Percentiles rank a stretch among this genome's conserved stretches.
Conservation (phyloP, 495 filamentous ascomycete genomes). For the Penicillium goetzii region DNA sequence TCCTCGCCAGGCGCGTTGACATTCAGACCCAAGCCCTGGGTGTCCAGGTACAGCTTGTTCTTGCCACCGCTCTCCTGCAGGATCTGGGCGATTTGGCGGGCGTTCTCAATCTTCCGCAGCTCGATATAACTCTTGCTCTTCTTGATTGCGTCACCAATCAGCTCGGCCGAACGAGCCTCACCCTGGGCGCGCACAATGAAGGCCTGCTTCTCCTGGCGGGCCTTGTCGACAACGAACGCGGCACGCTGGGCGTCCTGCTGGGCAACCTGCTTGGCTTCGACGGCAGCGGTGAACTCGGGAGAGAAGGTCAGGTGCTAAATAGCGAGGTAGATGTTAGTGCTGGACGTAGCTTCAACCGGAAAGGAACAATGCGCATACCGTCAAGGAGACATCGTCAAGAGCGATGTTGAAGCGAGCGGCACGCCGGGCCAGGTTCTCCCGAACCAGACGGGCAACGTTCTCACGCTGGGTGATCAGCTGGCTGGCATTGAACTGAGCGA, state of each 20-base stretch:
- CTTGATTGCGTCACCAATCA: slow-evolving; percentile 99
- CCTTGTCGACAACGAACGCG: slow-evolving; percentile 98
- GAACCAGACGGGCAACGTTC: slow-evolving; percentile 86
- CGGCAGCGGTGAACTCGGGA: slow-evolving; percentile 97
- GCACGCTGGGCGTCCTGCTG: slow-evolving; percentile 98
- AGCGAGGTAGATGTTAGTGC: slow-evolving; percentile 24
- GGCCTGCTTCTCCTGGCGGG: slow-evolving; percentile 98
- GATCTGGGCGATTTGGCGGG: slow-evolving; percentile 79
- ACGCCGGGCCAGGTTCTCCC: slow-evolving; percentile 87
- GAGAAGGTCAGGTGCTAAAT: slow-evolving; percentile 95
- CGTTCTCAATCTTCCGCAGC: slow-evolving; percentile 96
- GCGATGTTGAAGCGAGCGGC: slow-evolving; percentile 97
- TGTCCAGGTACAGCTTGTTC: slow-evolving; percentile 94
- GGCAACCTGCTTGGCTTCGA: slow-evolving; percentile 98
- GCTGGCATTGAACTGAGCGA: slow-evolving; percentile 98
- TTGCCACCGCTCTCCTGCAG: slow-evolving; percentile 82
- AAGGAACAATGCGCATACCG: slow-evolving; percentile 58
- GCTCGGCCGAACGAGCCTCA: slow-evolving; percentile 96
- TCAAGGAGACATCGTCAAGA: slow-evolving; percentile 95
- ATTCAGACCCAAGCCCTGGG: slow-evolving; percentile 87
- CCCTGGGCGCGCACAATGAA: slow-evolving; percentile 98
- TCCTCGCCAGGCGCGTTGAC: slow-evolving; percentile 61
- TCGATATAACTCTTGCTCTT: slow-evolving; percentile 97
- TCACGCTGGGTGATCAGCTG: slow-evolving; percentile 99
- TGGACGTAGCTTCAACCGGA: neutral